Conservation (phyloP, 2,329 filamentous ascomycete genomes). For the Graphilbum sp. region DNA sequence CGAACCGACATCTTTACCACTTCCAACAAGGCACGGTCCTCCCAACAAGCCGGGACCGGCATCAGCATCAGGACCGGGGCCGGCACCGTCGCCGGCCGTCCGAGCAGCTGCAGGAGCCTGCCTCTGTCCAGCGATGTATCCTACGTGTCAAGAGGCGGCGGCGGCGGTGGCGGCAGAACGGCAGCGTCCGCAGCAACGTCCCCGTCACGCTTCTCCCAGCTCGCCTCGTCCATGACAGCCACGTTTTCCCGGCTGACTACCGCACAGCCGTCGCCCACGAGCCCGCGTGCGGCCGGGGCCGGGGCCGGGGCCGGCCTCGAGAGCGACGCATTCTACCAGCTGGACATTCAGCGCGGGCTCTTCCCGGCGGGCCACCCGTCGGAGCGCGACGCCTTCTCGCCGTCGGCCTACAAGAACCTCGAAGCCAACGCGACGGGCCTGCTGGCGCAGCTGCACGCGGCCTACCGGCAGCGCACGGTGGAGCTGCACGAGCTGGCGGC, state of each 20-base stretch:
- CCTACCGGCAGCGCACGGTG: slow-evolving; percentile 36
- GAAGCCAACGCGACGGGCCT: slow-evolving; percentile 39
- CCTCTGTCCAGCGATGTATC: slow-evolving; percentile 10
- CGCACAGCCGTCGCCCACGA: slow-evolving; percentile 11
- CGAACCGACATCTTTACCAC: slow-evolving; percentile 3
- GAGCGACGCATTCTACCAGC: slow-evolving; percentile 36
- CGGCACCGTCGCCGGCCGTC: neutral
- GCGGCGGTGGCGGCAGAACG: neutral
- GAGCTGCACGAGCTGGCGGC: slow-evolving; percentile 33
- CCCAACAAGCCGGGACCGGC: neutral
- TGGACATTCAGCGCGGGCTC: slow-evolving; percentile 38
- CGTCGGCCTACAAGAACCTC: slow-evolving; percentile 44
- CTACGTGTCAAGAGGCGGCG: too few relatives aligned
- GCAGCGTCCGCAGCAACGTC: slow-evolving; percentile 7
- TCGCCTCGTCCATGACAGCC: slow-evolving; percentile 28
- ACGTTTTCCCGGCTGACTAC: slow-evolving; percentile 21
- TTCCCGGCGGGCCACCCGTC: slow-evolving; percentile 27
- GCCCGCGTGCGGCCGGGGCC: too few relatives aligned
- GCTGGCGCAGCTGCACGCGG: slow-evolving; percentile 37
- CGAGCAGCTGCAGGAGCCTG: too few relatives aligned
- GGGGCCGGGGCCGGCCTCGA: slow-evolving; percentile 6
- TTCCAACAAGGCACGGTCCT: neutral
- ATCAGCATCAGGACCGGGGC: neutral
- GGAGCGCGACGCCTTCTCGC: slow-evolving; percentile 36
- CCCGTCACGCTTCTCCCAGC: slow-evolving; percentile 28